Evolutionary conservation across 148 eudicot species (phyloP), one percentile per base, ranked within the genome.

Genomic region (Rhododendron henanense): DNA sequence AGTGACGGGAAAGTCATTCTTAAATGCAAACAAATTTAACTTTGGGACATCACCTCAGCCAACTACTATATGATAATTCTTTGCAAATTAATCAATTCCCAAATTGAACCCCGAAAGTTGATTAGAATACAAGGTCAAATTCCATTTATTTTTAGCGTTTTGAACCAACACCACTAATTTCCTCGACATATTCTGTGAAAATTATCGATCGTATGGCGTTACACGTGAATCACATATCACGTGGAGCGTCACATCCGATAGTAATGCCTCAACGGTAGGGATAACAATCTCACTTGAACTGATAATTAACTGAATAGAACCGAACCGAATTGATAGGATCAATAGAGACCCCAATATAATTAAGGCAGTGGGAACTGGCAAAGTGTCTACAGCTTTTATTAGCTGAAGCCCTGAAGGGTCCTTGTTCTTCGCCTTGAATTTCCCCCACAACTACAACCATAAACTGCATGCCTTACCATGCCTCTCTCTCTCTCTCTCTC

Each of bases 371-470:
- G 39, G n/a, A 45, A 78, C 31, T 14, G 53, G 81, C 21, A 15
- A 78, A 53, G 83, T 81, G 65, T 53, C 11, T 35, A 11, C 82
- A 79, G 82, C 82, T 61, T 79, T 79, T 79, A 50, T 25, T 50
- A 79, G 82, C 67, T 61, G 25, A 21, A 21, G 61, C 61, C n/a
- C 82, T 35, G 59, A 79, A 51, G 21, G 71, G 83, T 80, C 83
- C 83, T 35, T 81, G 47, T 57, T 81, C 83, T 81, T 57, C 47
- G 15, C 71, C 71, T 81, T 31, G 47, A 57, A 35, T 33, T 81
- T 35, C 48, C 28, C 61, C 82, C 61, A 1, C 21, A 6, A 18
- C 11, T 4, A 47, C 19, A 48, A 1, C 57, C 35, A 48, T 25
- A 79, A 11, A 21, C 2, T 50, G 6, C 81, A 0, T 47, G 48